Base-by-base conservation (phyloP, 2,329 filamentous ascomycete genomes). In the Penicillium sp. region DNA sequence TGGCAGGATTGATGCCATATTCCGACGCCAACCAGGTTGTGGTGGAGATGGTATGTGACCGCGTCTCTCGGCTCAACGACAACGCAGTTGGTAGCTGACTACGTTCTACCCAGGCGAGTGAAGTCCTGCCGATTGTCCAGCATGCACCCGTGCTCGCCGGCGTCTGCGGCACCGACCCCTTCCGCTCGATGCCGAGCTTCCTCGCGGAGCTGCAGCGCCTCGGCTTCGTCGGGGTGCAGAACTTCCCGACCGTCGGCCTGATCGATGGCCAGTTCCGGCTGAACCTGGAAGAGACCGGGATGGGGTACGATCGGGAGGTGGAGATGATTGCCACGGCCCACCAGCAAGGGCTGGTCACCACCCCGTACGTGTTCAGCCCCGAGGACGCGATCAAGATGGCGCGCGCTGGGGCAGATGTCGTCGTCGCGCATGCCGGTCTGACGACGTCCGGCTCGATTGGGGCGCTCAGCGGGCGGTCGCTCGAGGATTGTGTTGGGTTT, bases 241-340 rank as follows among this genome's bases (percentile, higher is more conserved):
- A 87, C 53, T 87, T 87, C 57, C 83, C 83, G 1, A 86, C 83
- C 0, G 82, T 86, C 2, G 83, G 83, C 0, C 66, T 87, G 15
- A 81, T 86, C 23, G 83, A 87, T 59, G 83, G 81, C 1, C 72
- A 72, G 9, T 86, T 87, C 57, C 74, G 84, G 9, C 71, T 73
- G 15, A 81, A 83, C 49, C 71, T 87, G 2, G 84, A 87, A 57
- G 82, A 86, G 60, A 86, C 83, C 1, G 82, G 79, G 7, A 87
- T 87, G 81, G 77, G 78, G 1, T 87, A 80, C 54, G 75, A 74
- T 11, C 65, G 73, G 6, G 83, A 87, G 56, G 82, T 87, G 2
- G 79, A 81, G 35, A 79, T 86, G 73, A 74, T 87, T 31, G 69
- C 70, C 7, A 54, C 71, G n/a, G 83, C 84, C 2, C 75, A 72